Base-by-base conservation (phyloP, 2,329 filamentous ascomycete genomes). In the Fusarium clavum region DNA sequence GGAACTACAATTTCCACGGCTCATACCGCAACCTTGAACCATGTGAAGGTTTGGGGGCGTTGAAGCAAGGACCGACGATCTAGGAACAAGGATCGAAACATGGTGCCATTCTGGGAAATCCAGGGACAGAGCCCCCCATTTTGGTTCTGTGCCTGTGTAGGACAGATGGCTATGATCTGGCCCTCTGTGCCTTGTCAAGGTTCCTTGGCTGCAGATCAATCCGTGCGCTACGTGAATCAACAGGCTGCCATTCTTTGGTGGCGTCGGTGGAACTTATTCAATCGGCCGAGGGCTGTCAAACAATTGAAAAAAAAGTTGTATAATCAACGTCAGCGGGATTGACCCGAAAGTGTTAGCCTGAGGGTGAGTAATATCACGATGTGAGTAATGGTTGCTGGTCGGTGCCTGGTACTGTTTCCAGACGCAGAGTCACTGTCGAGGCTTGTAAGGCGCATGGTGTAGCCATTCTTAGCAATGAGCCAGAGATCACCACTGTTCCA, bases 241-340 rank as follows among this genome's bases (percentile, higher is more conserved):
- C 67, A 71, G 64, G 67, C 47, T 58, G 58, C 34, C 58, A 52
- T 25, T 25, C 22, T 53, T 55, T 51, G 25, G 47, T 34, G 43
- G 49, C 41, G n/a, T 61, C 63, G 67, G 68, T 41, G 68, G 67
- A 47, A 71, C 67, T 70, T 64, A 20, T 41, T 64, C 24, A 70
- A 68, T 51, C 30, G 53, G 44, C 67, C 67, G 67, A 71, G 45
- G 63, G 53, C 10, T 70, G 52, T 30, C 38, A 27, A 53, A 47
- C 30, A 25, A 59, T 34, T 41, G 56, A 56, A 45, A 51, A 32
- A 29, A 29, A 44, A 45, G 14, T 9, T 22, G 40, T 24, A n/a
- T 41, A 38, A 40, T 43, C 53, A 41, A 48, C 22, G 68, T 71
- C 59, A 70, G 63, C 58, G 52, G 67, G 51, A 38, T 71, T 40